Evolutionary conservation across 1,284 basidiomycete genomes (phyloP), one percentile per base, ranked within the genome.

Genomic region (Vanrija humicola): DNA sequence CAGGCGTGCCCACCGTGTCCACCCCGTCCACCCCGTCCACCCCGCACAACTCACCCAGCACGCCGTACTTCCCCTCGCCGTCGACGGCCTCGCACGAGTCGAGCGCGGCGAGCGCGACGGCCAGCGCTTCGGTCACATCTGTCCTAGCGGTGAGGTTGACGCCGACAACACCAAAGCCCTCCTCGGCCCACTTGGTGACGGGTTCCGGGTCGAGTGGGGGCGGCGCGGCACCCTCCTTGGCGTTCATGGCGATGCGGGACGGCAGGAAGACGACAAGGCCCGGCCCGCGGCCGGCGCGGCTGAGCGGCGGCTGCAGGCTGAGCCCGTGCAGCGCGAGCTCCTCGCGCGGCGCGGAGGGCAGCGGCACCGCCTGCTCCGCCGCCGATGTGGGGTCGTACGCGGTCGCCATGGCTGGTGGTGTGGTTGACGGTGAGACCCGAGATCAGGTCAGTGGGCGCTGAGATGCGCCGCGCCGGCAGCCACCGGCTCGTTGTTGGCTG

Each of bases 161-260:
- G 26, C 56, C 55, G 26, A 57, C 61, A 19, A 62, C 61, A 12
- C 51, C 46, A 25, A 43, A 62, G 5, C 61, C 61, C 26, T 62
- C 61, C 55, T 62, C 61, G 18, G 61, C 56, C 61, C 61, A 62
- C 47, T 62, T 62, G 29, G 46, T 46, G 5, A 59, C 57, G 1
- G 61, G 61, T 19, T 62, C 61, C 9, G 61, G 61, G 25, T 62
- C 61, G 28, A 62, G 57, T 4, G 61, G 21, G 21, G 21, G 61
- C 15, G 47, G 23, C 14, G 23, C 40, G 8, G 55, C 52, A 2
- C 57, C 61, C 12, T 34, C 12, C 34, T 34, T 15, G 12, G 34
- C 34, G 34, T 15, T 15, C 34, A 34, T 34, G 9, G 34, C 34
- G 1, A 12, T 5, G 0, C 44, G 45, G 0, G 54, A 50, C n/a